phyloP scores from a whole-genome alignment of 768 basidiomycete species.

The Suillus subluteus region DNA sequence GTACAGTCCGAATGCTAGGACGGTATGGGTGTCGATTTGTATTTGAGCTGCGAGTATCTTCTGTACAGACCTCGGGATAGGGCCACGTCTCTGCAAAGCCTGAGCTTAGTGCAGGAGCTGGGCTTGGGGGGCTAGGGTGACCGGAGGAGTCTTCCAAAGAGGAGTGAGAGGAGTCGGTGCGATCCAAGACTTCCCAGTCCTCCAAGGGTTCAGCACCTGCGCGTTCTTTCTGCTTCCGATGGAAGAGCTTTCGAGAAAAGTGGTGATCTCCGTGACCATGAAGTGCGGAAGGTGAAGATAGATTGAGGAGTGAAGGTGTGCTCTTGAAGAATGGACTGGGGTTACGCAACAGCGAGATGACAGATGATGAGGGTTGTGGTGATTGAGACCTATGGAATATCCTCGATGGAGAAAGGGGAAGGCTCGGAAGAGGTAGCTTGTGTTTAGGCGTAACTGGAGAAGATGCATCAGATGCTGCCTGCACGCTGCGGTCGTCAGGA shows the following conservation, averaged over 20 bases:
- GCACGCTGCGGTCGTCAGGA: conserved; percentile 31
- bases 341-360: conserved; percentile 37
- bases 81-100: conserved; percentile 6
- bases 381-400: conserved; percentile 37
- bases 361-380: conserved; percentile 38
- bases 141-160: conserved; percentile 26
- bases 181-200: conserved; percentile 37
- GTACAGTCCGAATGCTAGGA: not conserved
- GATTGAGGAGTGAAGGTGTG: conserved; percentile 33
- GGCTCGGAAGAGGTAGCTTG: conserved; percentile 30
- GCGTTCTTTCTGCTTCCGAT: conserved; percentile 39
- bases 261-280: conserved; percentile 29
- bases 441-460: conserved; percentile 37
- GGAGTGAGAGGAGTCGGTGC: conserved; percentile 30
- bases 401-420: conserved; percentile 35
- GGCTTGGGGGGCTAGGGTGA: conserved; percentile 26
- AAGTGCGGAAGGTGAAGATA: conserved; percentile 31
- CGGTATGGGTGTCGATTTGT: conserved; percentile 5
- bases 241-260: conserved; percentile 37
- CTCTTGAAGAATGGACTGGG: conserved; percentile 40
- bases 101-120: conserved; percentile 13
- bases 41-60: not conserved
- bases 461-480: conserved; percentile 36
- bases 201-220: conserved; percentile 36
- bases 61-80: not conserved